Conservation (phyloP, 768 basidiomycete genomes). For the Leccinum variicolor region DNA sequence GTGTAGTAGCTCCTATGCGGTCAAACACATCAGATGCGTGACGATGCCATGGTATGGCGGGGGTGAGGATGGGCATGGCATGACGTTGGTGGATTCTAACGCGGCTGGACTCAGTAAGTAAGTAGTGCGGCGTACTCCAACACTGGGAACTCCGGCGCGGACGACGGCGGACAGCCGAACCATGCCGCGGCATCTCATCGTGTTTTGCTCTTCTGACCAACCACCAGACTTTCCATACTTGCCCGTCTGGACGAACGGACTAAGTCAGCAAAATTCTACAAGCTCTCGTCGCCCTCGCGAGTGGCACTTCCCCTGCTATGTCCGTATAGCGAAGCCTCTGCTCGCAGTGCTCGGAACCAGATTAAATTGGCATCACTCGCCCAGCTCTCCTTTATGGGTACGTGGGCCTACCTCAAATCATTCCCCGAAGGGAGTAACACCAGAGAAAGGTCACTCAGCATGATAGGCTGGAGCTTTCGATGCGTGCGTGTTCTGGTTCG, state of each 20-base stretch:
- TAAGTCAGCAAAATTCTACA: conserved; percentile 68
- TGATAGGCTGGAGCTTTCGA: conserved; percentile 68
- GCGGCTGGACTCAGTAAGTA: no score
- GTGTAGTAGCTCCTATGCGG: no score
- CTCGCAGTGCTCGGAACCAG: conserved; percentile 65
- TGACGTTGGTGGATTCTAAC: no score
- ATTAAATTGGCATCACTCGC: conserved; percentile 68
- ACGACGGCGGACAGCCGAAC: no score
- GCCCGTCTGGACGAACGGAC: conserved; percentile 62
- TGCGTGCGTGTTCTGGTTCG: conserved; percentile 46
- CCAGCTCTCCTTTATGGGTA: conserved; percentile 59
- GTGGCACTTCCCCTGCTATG: conserved; percentile 30
- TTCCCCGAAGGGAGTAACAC: conserved; percentile 58
- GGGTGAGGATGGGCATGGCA: no score
- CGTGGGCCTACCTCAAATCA: conserved; percentile 72
- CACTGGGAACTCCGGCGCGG: no score
- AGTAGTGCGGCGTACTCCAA: no score
- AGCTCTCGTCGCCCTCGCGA: conserved; percentile 42
- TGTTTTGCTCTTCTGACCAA: not conserved
- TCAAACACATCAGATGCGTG: no score
- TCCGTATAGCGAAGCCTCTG: conserved; percentile 71
- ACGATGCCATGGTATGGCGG: no score
- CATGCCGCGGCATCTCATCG: not conserved
- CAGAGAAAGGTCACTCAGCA: conserved; percentile 48
- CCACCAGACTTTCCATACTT: conserved; percentile 47